Evolutionary conservation across 2,329 filamentous ascomycete species (phyloP).

Genomic region (Parascedosporium putredinis): DNA sequence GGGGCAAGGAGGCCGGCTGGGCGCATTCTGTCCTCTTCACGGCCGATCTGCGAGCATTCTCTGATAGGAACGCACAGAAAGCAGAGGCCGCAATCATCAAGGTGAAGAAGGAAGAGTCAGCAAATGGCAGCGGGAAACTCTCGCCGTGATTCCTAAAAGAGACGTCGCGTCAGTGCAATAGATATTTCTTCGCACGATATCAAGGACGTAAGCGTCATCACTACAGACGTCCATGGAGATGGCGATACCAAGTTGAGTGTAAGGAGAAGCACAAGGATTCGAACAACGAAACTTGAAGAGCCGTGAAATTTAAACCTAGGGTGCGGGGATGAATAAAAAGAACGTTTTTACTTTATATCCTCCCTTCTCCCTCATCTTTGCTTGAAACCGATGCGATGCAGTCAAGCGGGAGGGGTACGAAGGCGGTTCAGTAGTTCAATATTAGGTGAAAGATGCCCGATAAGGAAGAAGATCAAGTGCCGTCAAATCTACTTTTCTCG

Average conservation of each 20-base stretch:
- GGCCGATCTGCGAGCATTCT: slow-evolving; percentile 78
- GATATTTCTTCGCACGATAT: background rate
- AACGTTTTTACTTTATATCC: too few relatives aligned
- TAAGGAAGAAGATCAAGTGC: too few relatives aligned
- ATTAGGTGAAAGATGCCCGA: too few relatives aligned
- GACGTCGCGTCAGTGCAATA: background rate
- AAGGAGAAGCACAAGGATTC: slow-evolving; percentile 6
- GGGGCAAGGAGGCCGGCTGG: slow-evolving; percentile 94
- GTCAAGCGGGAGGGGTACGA: too few relatives aligned
- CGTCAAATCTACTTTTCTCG: too few relatives aligned
- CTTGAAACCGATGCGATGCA: too few relatives aligned
- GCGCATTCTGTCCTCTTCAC: slow-evolving; percentile 95
- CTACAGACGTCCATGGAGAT: slow-evolving; percentile 11
- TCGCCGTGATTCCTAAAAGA: background rate
- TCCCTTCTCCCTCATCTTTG: too few relatives aligned
- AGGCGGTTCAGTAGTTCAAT: too few relatives aligned
- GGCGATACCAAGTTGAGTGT: slow-evolving; percentile 9
- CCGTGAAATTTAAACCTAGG: background rate
- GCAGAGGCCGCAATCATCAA: slow-evolving; percentile 12
- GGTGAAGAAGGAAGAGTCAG: slow-evolving; percentile 14
- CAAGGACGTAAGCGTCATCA: background rate
- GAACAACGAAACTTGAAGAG: background rate
- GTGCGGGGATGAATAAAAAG: background rate
- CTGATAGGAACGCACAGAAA: slow-evolving; percentile 27
- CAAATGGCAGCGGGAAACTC: background rate